phyloP scores from a whole-genome alignment of 345 rosid genomes.

The Erucastrum elatum region DNA sequence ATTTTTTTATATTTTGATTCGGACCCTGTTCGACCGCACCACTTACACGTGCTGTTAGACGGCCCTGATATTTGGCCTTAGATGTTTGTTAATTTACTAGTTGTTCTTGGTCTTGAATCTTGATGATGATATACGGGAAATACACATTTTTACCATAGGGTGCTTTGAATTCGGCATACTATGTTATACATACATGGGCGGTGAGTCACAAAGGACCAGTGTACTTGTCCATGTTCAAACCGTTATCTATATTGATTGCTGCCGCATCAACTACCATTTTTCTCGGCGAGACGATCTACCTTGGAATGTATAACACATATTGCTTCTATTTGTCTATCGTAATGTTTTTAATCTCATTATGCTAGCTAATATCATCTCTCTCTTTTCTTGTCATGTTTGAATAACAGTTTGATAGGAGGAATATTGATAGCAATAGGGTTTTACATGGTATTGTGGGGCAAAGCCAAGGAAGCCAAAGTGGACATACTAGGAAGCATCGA shows the following conservation, averaged over 20 bases:
- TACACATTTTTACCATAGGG: slow-evolving; percentile 40
- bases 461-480: slow-evolving; percentile 54
- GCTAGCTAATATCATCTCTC: neutral
- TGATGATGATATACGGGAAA: neutral
- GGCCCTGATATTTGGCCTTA: neutral
- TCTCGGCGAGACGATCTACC: slow-evolving; percentile 43
- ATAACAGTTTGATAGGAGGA: slow-evolving; percentile 66
- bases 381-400: neutral
- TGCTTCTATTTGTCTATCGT: neutral
- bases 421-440: slow-evolving; percentile 67
- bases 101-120: neutral
- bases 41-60: too few relatives aligned
- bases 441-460: slow-evolving; percentile 85
- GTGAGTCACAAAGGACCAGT: slow-evolving; percentile 48
- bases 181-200: slow-evolving; percentile 35
- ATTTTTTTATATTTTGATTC: too few relatives aligned
- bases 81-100: neutral
- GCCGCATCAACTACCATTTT: slow-evolving; percentile 41
- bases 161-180: slow-evolving; percentile 49
- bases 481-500: slow-evolving; percentile 34
- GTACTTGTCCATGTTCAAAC: slow-evolving; percentile 47
- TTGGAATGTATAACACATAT: slow-evolving; percentile 34
- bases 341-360: neutral
- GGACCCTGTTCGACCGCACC: too few relatives aligned
- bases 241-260: slow-evolving; percentile 45